Evolutionary conservation across 2,329 filamentous ascomycete species (phyloP).

Genomic region (Fusarium napiforme): DNA sequence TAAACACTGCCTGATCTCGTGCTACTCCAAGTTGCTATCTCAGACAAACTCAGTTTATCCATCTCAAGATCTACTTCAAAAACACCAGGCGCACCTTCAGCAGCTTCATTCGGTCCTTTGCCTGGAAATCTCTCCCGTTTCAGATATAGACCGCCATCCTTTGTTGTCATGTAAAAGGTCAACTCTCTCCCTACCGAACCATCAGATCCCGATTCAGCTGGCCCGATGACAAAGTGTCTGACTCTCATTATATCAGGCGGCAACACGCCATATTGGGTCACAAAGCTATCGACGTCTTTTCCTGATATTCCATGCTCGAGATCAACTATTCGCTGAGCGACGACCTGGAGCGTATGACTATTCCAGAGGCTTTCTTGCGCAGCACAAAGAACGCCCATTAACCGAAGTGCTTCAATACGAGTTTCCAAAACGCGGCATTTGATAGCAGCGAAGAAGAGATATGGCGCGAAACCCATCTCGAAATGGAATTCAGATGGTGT

Average conservation of each 20-base stretch:
- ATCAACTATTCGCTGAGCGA: conserved; percentile 17
- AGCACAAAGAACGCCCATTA: conserved; percentile 17
- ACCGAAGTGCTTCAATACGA: background rate
- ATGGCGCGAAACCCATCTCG: conserved; percentile 19
- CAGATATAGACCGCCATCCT: background rate
- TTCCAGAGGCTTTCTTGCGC: conserved; percentile 27
- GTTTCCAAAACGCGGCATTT: conserved; percentile 22
- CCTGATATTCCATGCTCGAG: conserved; percentile 12
- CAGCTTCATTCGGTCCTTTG: background rate
- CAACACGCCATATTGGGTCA: background rate
- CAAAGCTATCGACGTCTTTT: background rate
- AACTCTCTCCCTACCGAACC: background rate
- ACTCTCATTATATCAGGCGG: conserved; percentile 12
- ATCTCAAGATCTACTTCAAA: conserved; percentile 6
- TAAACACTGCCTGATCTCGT: background rate
- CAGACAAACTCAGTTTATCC: background rate
- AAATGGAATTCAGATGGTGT: background rate
- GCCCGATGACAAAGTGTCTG: conserved; percentile 14
- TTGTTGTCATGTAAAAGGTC: conserved; percentile 4
- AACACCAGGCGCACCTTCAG: conserved; percentile 1
- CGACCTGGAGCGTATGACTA: conserved; percentile 4
- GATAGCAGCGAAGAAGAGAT: conserved; percentile 11
- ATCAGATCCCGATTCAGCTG: background rate
- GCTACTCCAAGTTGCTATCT: background rate
- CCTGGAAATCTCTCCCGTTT: conserved; percentile 7